Base-by-base conservation (phyloP, 148 eudicot genomes). In the Vaccinium corymbosum region DNA sequence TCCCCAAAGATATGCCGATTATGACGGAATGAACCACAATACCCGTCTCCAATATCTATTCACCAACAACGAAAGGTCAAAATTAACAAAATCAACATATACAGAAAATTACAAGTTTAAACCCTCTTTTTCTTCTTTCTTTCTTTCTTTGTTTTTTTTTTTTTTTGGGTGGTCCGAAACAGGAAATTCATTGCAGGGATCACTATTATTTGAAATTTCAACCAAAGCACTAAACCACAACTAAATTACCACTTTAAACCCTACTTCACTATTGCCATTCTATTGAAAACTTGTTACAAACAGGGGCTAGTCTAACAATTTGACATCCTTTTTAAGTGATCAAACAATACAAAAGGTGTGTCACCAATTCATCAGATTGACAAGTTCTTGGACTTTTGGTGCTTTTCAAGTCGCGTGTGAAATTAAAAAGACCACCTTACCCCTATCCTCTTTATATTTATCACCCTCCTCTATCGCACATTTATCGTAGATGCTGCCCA, bases 1-100 rank as follows among this genome's bases (percentile, higher is more conserved):
- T 80, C 6, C 88, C 88, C 81, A 83, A 19, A 6, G 80, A 81
- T 51, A 83, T 22, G 12, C 88, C 88, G 13, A 86, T 83, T 72
- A 86, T 83, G 17, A 86, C 83, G 0, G 86, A 86, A 27, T 86
- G 88, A 56, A 86, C 88, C 74, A 86, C 59, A 80, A 86, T 86
- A 46, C 88, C 88, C 3, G 83, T 38, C 38, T 86, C 88, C 84
- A 86, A 42, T 19, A 86, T 86, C 88, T 86, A 12, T 1, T 11
- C 32, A 66, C 55, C 46, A 61, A n/a, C 46, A 46, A 57, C 27
- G 25, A 1, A 7, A 15, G 7, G 6, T 7, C 74, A 7, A 62
- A 32, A 29, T 2, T 10, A 35, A 35, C n/a, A 82, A 71, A 50
- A 25, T 22, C 14, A 10, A 32, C 8, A 66, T 27, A 13, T 50